phyloP scores from a whole-genome alignment of 2,329 filamentous ascomycete species.

The Ophiosphaerella narmari region DNA sequence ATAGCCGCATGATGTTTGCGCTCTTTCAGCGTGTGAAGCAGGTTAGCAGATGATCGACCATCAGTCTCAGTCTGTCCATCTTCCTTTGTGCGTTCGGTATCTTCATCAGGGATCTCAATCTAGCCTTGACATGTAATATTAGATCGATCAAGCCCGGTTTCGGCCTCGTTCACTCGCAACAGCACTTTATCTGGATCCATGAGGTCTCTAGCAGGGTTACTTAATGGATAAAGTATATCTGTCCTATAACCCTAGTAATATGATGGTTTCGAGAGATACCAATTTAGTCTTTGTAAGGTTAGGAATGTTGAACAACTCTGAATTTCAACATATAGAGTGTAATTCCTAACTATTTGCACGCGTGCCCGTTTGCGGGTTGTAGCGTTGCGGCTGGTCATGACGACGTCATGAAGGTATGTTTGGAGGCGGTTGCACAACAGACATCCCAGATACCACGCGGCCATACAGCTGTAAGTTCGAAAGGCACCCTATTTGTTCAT shows the following conservation, averaged over 20 bases:
- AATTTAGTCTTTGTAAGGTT: neutral
- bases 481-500: too few relatives aligned
- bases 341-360: neutral
- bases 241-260: too few relatives aligned
- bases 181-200: too few relatives aligned
- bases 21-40: constrained; percentile 21
- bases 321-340: neutral
- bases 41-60: constrained; percentile 12
- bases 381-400: neutral
- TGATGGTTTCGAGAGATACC: too few relatives aligned
- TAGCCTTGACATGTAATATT: too few relatives aligned
- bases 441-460: neutral
- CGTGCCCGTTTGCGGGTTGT: neutral
- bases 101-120: too few relatives aligned
- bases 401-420: neutral
- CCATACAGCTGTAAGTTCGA: too few relatives aligned
- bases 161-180: too few relatives aligned
- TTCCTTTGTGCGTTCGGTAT: constrained; percentile 20
- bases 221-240: too few relatives aligned
- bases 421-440: neutral
- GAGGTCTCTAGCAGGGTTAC: too few relatives aligned
- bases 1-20: constrained; percentile 24
- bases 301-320: neutral
- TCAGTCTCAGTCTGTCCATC: constrained; percentile 15
- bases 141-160: too few relatives aligned